Evolutionary conservation across 1,284 basidiomycete species (phyloP).

Genomic region (Boletellus deceptivus): DNA sequence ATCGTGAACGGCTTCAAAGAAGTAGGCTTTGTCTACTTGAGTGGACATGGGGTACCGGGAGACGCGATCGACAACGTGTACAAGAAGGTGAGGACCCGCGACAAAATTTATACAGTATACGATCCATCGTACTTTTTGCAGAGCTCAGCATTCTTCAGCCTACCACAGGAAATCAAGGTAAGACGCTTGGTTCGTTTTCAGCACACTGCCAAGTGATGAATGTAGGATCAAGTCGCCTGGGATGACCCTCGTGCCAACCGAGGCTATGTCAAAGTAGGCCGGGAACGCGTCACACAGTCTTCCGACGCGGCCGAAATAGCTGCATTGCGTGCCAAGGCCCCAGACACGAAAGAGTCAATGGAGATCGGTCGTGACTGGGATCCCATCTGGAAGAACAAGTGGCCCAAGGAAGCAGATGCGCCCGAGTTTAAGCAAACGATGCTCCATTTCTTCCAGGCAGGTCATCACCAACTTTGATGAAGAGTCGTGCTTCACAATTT

Average conservation of each 20-base stretch:
- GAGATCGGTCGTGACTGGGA: slow-evolving; percentile 85
- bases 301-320: slow-evolving; percentile 73
- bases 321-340: slow-evolving; percentile 64
- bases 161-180: slow-evolving; percentile 66
- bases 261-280: slow-evolving; percentile 76
- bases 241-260: slow-evolving; percentile 80
- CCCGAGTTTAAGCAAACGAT: slow-evolving; percentile 71
- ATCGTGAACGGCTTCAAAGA: slow-evolving; percentile 77
- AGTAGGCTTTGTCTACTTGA: slow-evolving; percentile 73
- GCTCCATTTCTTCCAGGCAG: slow-evolving; percentile 69
- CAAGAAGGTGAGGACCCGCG: slow-evolving; percentile 46
- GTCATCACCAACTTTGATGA: slow-evolving; percentile 7
- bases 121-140: slow-evolving; percentile 26
- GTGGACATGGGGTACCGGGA: slow-evolving; percentile 62
- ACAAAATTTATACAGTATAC: neutral
- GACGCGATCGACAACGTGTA: slow-evolving; percentile 56
- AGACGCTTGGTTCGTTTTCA: neutral
- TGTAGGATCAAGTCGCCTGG: slow-evolving; percentile 64
- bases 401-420: slow-evolving; percentile 65
- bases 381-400: slow-evolving; percentile 70
- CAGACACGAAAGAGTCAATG: slow-evolving; percentile 82
- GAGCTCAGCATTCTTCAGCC: slow-evolving; percentile 72
- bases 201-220: neutral
- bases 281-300: slow-evolving; percentile 79
- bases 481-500: slow-evolving; percentile 3